phyloP scores from a whole-genome alignment of 2,329 filamentous ascomycete species.

The Colletotrichum lupini region DNA sequence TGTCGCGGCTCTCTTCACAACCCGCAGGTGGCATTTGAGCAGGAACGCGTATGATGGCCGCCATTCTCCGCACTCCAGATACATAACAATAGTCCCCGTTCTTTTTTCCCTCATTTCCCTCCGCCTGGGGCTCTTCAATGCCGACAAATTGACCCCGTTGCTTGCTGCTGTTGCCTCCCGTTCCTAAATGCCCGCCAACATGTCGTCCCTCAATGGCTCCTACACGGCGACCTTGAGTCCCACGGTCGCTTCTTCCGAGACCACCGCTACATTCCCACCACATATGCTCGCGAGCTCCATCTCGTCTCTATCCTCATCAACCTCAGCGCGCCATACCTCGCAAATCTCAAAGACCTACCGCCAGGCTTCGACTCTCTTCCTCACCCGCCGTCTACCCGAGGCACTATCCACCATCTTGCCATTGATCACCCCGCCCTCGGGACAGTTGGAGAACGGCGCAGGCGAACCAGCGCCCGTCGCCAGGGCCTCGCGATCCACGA shows the following conservation, averaged over 20 bases:
- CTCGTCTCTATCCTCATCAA: conserved; percentile 74
- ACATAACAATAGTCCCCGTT: conserved; percentile 35
- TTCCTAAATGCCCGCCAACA: conserved; percentile 40
- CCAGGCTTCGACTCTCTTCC: conserved; percentile 91
- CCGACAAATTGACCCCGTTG: conserved; percentile 30
- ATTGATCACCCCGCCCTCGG: conserved; percentile 73
- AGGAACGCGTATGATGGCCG: conserved; percentile 38
- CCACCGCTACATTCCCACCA: conserved; percentile 57
- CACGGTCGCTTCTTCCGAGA: conserved; percentile 47
- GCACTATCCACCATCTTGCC: conserved; percentile 87
- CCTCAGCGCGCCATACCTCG: conserved; percentile 70
- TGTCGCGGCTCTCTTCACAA: conserved; percentile 29
- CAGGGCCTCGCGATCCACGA: conserved; percentile 80
- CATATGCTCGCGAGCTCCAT: conserved; percentile 72
- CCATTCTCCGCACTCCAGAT: conserved; percentile 35
- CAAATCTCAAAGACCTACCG: conserved; percentile 93
- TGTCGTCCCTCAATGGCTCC: conserved; percentile 55
- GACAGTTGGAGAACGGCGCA: conserved; percentile 57
- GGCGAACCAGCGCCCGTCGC: conserved; percentile 78
- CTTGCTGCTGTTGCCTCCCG: neutral
- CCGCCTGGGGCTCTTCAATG: conserved; percentile 33
- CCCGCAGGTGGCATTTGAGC: conserved; percentile 30
- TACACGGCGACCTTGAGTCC: conserved; percentile 58
- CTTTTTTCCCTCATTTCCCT: conserved; percentile 33
- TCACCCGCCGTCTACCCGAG: conserved; percentile 93